These are phyloP conservation scores for Cichorium intybus DNA, from an alignment of 140 eudicot genomes.

Conservation along the genomic window DNA sequence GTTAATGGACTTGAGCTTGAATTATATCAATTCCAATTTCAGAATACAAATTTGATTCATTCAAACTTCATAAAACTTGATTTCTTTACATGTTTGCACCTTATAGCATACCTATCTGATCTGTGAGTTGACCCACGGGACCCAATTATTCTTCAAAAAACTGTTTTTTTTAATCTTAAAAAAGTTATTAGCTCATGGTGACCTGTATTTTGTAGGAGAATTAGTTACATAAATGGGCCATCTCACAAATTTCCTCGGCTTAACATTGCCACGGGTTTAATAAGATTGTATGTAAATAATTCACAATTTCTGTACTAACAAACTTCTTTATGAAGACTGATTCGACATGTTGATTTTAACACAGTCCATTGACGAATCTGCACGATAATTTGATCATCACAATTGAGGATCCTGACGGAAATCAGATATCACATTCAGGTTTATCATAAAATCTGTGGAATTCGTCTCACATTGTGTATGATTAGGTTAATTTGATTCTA, in stretches of 20 bases:
- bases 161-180: not conserved
- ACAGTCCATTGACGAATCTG: constrained; percentile 66
- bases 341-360: constrained; percentile 11
- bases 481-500: constrained; percentile 4
- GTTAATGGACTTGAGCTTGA: not conserved
- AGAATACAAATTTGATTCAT: not conserved
- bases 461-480: constrained; percentile 4
- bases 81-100: constrained; percentile 37
- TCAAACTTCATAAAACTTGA: not conserved
- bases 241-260: constrained; percentile 58
- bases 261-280: constrained; percentile 43
- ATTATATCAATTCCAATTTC: too few species aligned
- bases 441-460: not conserved
- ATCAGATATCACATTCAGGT: constrained; percentile 66
- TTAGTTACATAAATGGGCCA: constrained; percentile 64
- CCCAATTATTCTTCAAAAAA: not conserved
- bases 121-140: constrained; percentile 45
- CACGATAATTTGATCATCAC: constrained; percentile 63
- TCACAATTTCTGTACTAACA: constrained; percentile 2
- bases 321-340: not conserved
- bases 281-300: constrained; percentile 50
- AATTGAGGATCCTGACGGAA: constrained; percentile 60
- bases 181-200: constrained; percentile 15
- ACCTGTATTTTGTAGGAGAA: constrained; percentile 56
- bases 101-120: constrained; percentile 51